These are phyloP conservation scores for Manihot esculenta DNA, from an alignment of 441 rosid genomes.

Conservation along the genomic window DNA sequence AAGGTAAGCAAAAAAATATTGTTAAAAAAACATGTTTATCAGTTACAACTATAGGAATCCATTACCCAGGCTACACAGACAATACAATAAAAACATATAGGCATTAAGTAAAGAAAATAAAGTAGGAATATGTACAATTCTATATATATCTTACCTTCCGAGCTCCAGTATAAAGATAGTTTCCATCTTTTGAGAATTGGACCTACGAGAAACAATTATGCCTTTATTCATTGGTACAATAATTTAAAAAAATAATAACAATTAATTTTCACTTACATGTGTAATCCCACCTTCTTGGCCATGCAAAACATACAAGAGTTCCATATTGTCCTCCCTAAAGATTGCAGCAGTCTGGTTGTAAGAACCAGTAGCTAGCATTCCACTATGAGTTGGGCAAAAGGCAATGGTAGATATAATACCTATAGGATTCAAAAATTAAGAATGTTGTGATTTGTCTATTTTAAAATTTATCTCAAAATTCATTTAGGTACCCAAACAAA, in stretches of 20 bases:
- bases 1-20: neutral
- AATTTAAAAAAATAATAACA: constrained; percentile 15
- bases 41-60: neutral
- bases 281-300: constrained; percentile 98
- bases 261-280: constrained; percentile 57
- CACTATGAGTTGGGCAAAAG: constrained; percentile 73
- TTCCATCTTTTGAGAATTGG: constrained; percentile 92
- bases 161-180: constrained; percentile 86
- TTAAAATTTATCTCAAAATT: neutral
- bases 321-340: constrained; percentile 94
- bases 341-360: constrained; percentile 81
- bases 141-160: constrained; percentile 60
- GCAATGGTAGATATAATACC: constrained; percentile 88
- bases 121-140: neutral
- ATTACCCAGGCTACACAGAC: neutral
- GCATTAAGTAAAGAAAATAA: neutral
- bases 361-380: constrained; percentile 92
- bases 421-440: constrained; percentile 30
- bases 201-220: constrained; percentile 48
- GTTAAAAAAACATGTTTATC: neutral
- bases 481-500: constrained; percentile 12
- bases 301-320: constrained; percentile 80
- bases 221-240: constrained; percentile 18
- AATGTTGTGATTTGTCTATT: constrained; percentile 2
- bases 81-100: neutral